A percentile compares a stretch with the other conserved stretches of the same genome.
Conservation (phyloP, 805 yeast genomes). For the Candida maesae region DNA sequence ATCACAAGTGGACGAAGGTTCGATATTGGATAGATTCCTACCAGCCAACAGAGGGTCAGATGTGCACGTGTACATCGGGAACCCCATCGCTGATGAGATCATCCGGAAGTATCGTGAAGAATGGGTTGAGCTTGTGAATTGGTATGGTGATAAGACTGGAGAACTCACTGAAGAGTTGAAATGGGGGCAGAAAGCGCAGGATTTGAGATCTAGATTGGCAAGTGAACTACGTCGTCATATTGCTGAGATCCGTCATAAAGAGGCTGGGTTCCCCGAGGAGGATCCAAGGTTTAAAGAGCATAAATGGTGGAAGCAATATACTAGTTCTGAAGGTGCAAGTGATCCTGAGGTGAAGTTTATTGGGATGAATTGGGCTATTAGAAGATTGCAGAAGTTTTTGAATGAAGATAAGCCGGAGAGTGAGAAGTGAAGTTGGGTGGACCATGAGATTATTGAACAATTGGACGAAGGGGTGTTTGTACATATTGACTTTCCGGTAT, state of each 20-base stretch:
- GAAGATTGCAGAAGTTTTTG: conserved; percentile 51
- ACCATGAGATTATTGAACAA: no score
- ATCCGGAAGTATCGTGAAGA: conserved; percentile 59
- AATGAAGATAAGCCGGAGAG: no score
- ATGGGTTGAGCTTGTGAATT: conserved; percentile 64
- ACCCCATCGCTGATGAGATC: conserved; percentile 55
- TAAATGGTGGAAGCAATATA: conserved; percentile 70
- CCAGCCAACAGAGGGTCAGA: conserved; percentile 66
- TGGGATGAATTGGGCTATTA: conserved; percentile 82
- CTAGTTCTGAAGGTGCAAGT: conserved; percentile 58
- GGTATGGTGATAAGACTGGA: conserved; percentile 49
- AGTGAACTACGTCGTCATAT: conserved; percentile 63
- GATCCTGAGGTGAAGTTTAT: conserved; percentile 68
- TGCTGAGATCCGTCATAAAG: conserved; percentile 38
- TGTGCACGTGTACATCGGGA: conserved; percentile 68
- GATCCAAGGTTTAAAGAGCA: conserved; percentile 68
- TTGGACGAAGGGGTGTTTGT: no score
- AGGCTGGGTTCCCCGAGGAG: conserved; percentile 49
- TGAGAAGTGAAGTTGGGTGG: no score
- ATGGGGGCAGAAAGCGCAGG: conserved; percentile 59
- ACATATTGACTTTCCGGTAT: no score
- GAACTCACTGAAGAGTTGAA: conserved; percentile 63
- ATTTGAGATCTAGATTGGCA: conserved; percentile 69
- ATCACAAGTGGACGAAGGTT: conserved; percentile 39
- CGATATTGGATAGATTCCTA: conserved; percentile 51